These are phyloP conservation scores for Fomitopsis palustris DNA, from an alignment of 1,284 basidiomycete species.

Conservation along the genomic window DNA sequence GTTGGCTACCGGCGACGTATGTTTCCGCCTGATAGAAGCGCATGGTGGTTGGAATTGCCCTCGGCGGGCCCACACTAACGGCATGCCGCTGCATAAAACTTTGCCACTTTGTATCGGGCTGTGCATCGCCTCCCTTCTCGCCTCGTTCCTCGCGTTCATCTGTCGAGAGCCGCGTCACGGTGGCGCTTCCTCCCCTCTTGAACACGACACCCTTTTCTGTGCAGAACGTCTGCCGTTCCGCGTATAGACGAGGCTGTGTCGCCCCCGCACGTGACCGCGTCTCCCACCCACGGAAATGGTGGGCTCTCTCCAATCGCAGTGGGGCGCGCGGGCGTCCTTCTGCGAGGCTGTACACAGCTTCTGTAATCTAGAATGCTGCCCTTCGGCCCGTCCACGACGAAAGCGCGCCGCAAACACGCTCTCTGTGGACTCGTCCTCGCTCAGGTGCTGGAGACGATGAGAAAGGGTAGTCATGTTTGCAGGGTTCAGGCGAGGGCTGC, in stretches of 20 bases:
- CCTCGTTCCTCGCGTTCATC: neutral
- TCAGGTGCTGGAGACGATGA: neutral
- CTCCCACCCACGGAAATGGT: neutral
- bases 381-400: neutral
- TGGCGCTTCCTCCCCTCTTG: neutral
- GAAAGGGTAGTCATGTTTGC: neutral
- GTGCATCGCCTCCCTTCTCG: neutral
- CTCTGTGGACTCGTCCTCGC: neutral
- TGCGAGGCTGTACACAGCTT: neutral
- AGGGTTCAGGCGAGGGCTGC: neutral
- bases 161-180: neutral
- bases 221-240: neutral
- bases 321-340: neutral
- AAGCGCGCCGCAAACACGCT: neutral
- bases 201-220: neutral
- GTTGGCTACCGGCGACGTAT: neutral
- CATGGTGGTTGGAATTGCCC: neutral
- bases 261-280: neutral
- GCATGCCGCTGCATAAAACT: neutral
- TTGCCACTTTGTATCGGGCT: conserved; percentile 4
- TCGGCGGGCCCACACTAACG: neutral
- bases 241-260: conserved; percentile 6
- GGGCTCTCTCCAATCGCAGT: neutral
- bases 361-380: neutral
- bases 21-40: neutral